Base-by-base conservation (phyloP, 345 rosid species). In the Turnera subulata region DNA sequence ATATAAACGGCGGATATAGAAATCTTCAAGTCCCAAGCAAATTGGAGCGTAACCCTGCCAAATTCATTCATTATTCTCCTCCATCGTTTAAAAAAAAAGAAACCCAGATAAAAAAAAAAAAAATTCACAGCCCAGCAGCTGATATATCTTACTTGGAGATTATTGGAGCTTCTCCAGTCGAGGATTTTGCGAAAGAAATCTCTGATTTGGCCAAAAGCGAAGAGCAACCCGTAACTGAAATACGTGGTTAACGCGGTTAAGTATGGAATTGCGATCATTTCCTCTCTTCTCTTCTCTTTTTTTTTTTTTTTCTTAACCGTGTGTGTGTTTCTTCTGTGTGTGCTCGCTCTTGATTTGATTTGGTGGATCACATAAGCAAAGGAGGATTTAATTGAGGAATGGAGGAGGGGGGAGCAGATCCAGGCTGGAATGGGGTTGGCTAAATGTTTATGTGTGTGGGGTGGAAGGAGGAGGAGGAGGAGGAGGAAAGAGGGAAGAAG, bases 31-130 rank as follows among this genome's bases (percentile, higher is more conserved):
- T 5, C 96, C 96, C 57, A 87, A 63, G 56, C 94, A 89, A 81
- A 93, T 93, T 54, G 97, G 96, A 2, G 97, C 91, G 51, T 93
- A 89, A 12, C 97, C 99, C 86, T 92, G 53, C 46, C 52, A 43
- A n/a, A 25, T 6, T 52, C 49, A 32, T 11, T 23, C 38, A 50
- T 32, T 1, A 29, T 18, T 46, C 26, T 46, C 29, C n/a, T n/a
- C 11, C 12, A 25, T 20, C 43, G 29, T 18, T 7, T 16, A 29
- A 24, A 22, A 47, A 6, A 50, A 43, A 9, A 38, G 42, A 4
- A n/a, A 18, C 22, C 33, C 11, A 6, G 50, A 12, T n/a, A 16
- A 42, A 21, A 6, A 1, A 44, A 20, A 1, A 49, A 18, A 10
- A 7, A 8, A 15, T 37, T 9, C 40, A 37, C 13, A 9, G 40